Evolutionary conservation across 345 rosid species (phyloP), one percentile per base, ranked within the genome.

Genomic region (Rhodamnia argentea): DNA sequence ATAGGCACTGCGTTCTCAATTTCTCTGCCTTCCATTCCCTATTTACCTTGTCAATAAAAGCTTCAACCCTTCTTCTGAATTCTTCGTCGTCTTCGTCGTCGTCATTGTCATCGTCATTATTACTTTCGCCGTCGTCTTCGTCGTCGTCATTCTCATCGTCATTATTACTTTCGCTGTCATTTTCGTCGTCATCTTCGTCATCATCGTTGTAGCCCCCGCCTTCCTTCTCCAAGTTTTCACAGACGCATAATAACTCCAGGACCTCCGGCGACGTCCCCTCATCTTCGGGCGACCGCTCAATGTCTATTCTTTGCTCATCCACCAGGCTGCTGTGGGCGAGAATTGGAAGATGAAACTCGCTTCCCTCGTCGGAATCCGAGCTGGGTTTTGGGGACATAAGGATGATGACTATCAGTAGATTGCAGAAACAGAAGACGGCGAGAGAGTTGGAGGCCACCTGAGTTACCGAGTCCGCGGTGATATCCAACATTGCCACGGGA

Each of bases 21-120:
- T 60, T 88, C 86, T 96, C 97, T 70, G 86, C 89, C 82, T 84
- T 90, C 98, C 98, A 89, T 85, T 89, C 93, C 22, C 87, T 88
- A 74, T 89, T 92, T 42, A 93, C 91, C 83, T 93, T 92, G 20
- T 86, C 86, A 13, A 94, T 95, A 62, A 95, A 93, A 75, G 93
- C 94, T 87, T 96, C 98, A 11, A 89, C 89, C 87, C 94, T 90
- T 91, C 88, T 94, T 57, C 88, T 86, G 74, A 94, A 87, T 85
- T 92, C 91, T 85, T 92, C 91, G 47, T 93, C 91, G 0, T 85
- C 52, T 57, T 27, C 37, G 7, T 47, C 42, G 1, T 82, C n/a
- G 40, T 3, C n/a, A n/a, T n/a, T n/a, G n/a, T n/a, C n/a, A n/a
- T n/a, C 44, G 6, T 42, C 44, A 18, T 88, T 90, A 0, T 82